Evolutionary conservation across 1,284 basidiomycete genomes (phyloP).

Genomic region (Schizopora paradoxa): DNA sequence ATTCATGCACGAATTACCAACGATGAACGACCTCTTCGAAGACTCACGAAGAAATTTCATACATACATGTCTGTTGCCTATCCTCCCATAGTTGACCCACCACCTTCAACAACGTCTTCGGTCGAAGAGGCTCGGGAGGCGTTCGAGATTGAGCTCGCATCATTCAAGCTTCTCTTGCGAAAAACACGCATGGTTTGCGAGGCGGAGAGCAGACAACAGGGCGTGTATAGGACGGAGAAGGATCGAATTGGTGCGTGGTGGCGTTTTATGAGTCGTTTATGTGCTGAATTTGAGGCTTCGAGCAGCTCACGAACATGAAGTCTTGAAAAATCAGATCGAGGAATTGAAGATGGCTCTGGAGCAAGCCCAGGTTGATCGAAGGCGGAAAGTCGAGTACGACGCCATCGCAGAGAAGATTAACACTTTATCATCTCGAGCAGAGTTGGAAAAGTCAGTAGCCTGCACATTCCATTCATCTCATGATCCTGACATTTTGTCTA

Average conservation of each 20-base stretch:
- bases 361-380: slow-evolving; percentile 67
- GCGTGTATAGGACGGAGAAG: slow-evolving; percentile 69
- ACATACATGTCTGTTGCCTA: slow-evolving; percentile 57
- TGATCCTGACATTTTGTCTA: slow-evolving; percentile 5
- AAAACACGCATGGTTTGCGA: slow-evolving; percentile 77
- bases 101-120: slow-evolving; percentile 32
- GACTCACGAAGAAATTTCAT: slow-evolving; percentile 76
- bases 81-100: slow-evolving; percentile 38
- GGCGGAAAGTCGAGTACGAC: slow-evolving; percentile 80
- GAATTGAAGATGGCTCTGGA: slow-evolving; percentile 69
- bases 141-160: slow-evolving; percentile 67
- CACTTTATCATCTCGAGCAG: slow-evolving; percentile 65
- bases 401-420: slow-evolving; percentile 75
- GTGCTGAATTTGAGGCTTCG: slow-evolving; percentile 13
- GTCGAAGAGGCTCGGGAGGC: slow-evolving; percentile 71
- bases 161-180: slow-evolving; percentile 66
- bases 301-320: slow-evolving; percentile 63
- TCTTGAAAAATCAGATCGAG: slow-evolving; percentile 61
- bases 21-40: slow-evolving; percentile 55
- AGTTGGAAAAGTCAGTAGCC: slow-evolving; percentile 58
- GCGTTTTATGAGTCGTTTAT: neutral
- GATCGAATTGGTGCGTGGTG: slow-evolving; percentile 56
- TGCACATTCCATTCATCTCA: slow-evolving; percentile 1
- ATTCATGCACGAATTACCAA: slow-evolving; percentile 72
- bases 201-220: slow-evolving; percentile 74